Conservation (phyloP, 371 early-diverging fungal species). For the Mucor plumbeus region DNA sequence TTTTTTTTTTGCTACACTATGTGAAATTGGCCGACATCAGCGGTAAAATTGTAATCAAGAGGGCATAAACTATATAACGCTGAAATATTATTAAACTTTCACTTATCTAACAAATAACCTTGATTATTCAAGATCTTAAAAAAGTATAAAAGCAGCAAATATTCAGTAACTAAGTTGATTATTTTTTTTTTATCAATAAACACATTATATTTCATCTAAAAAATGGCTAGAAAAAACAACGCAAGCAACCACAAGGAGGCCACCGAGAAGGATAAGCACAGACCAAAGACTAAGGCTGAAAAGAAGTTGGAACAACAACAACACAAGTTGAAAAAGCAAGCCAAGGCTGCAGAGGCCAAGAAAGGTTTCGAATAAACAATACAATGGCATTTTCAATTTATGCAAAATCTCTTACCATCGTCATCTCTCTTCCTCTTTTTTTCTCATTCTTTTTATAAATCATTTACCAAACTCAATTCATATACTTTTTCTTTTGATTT, state of each 20-base stretch:
- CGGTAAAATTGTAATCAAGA: neutral
- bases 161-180: too few relatives aligned
- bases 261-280: slow-evolving; percentile 16
- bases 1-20: too few relatives aligned
- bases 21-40: neutral
- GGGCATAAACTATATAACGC: neutral
- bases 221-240: slow-evolving; percentile 19
- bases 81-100: neutral
- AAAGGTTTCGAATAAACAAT: slow-evolving; percentile 11
- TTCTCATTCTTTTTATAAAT: too few relatives aligned
- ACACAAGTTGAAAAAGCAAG: slow-evolving; percentile 19
- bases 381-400: neutral
- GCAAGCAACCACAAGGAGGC: slow-evolving; percentile 14
- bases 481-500: neutral
- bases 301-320: slow-evolving; percentile 18
- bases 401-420: neutral
- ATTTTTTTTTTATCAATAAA: too few relatives aligned
- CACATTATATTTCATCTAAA: neutral
- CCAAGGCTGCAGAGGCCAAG: slow-evolving; percentile 13
- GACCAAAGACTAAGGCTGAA: slow-evolving; percentile 21
- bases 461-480: neutral
- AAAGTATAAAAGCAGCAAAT: neutral
- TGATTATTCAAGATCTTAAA: neutral
- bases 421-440: neutral
- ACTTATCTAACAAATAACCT: neutral